Evolutionary conservation across 2,329 filamentous ascomycete species (phyloP), one percentile per base, ranked within the genome.

Genomic region (Verticillium klebahnii): DNA sequence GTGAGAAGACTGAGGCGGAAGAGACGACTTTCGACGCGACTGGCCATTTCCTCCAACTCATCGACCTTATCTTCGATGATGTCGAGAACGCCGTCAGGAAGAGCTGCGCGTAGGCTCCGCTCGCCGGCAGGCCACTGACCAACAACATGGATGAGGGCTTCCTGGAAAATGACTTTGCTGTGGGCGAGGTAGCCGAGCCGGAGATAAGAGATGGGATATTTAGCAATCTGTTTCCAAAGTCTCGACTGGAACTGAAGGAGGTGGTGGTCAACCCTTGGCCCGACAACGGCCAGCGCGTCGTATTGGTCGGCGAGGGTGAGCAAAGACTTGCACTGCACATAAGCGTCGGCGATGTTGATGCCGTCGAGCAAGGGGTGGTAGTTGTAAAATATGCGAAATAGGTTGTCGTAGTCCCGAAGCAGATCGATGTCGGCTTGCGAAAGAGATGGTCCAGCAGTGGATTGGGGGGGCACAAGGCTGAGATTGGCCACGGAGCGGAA

Each of bases 301-400:
- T 97, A 97, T 80, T 95, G 92, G 75, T 97, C 93, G n/a, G 93
- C 94, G 19, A 97, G 82, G 14, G 87, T 86, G 50, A 98, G 84
- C 2, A 98, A 85, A 14, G 91, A 90, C 76, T 97, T 97, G 83
- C 92, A 97, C 75, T 97, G 92, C 54, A 95, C 89, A 72, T 97
- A 97, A 29, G 93, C 93, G 64, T 93, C 90, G 60, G 93, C 92
- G 66, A 98, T 96, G 73, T 95, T 96, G 73, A 95, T 83, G 31
- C 86, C 85, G 75, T 97, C 93, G 36, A 98, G 84, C 0, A 87
- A 72, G 0, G 94, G 94, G 0, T 92, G 80, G 73, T 96, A 91
- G 74, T 97, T 97, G 82, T 98, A 98, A 80, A 97, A 97, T 65
- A 95, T 90, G 69, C 93, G 91, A 74, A 98, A 96, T 25, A 98